Base-by-base conservation (phyloP, 2,329 filamentous ascomycete genomes). In the Drechslerella dactyloides region DNA sequence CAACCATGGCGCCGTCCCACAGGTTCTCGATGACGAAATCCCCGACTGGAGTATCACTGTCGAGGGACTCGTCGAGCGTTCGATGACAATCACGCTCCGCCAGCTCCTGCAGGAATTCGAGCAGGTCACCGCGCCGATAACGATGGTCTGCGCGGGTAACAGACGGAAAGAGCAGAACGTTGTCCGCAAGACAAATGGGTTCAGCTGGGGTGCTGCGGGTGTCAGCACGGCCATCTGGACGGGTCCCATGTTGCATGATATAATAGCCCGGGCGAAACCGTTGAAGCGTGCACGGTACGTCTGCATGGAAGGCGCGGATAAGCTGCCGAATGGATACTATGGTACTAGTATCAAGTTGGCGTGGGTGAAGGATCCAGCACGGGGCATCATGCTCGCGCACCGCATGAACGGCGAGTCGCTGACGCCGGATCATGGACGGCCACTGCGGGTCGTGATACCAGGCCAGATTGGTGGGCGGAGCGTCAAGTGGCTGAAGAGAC, bases 401-500 rank as follows among this genome's bases (percentile, higher is more conserved):
- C 89, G 86, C 78, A 96, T 96, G 91, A 97, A 97, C 74, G 93
- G 92, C 51, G 90, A 93, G 77, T 81, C 84, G 68, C 84, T 97
- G 3, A 83, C 85, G 52, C 91, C 91, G 0, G 93, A 96, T 78
- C 93, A 97, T 76, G 93, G 93, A 17, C 90, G 90, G 75, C 93
- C 93, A 0, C 80, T 97, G 46, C 84, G 93, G 73, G 87, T 89
- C 5, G 87, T 96, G 6, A 90, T 97, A 2, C 93, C 93, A 0
- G 93, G 93, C 0, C 91, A 96, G 79, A 96, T 97, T 73, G 93
- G 93, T 35, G 93, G 92, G 0, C 85, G 93, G 74, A 96, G 91
- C 78, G 92, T 97, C 33, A 97, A 97, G 80, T 97, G 93, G 93
- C 79, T 97, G 68, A 93, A 89, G 81, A 88, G 84, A 74, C 84